Percentiles rank a stretch among this genome's conserved stretches.
phyloP scores from a whole-genome alignment of 495 filamentous ascomycete genomes.

The Glonium stellatum region DNA sequence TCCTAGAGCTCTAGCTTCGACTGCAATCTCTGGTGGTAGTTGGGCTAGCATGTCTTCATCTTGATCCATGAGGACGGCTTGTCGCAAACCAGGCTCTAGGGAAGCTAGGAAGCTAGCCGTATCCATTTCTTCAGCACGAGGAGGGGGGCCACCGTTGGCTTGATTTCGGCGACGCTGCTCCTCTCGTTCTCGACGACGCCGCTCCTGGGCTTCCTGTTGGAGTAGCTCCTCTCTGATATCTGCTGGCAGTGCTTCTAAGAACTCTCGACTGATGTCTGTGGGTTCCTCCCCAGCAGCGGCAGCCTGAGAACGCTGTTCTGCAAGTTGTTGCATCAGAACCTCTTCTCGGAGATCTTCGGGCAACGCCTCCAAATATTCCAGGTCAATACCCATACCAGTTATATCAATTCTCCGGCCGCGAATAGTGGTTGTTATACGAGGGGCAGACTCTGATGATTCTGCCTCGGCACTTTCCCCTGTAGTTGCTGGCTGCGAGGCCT shows the following conservation, averaged over 20 bases:
- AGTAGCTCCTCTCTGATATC: slow-evolving; percentile 87
- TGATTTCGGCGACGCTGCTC: slow-evolving; percentile 54
- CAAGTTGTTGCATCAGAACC: slow-evolving; percentile 81
- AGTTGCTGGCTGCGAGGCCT: slow-evolving; percentile 43
- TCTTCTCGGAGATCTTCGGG: slow-evolving; percentile 94
- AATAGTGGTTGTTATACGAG: slow-evolving; percentile 69
- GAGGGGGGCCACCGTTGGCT: slow-evolving; percentile 45
- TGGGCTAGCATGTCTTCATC: slow-evolving; percentile 80
- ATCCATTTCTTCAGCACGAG: slow-evolving; percentile 82
- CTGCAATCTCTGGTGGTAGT: slow-evolving; percentile 75
- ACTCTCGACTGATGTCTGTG: slow-evolving; percentile 84
- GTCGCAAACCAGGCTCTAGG: slow-evolving; percentile 74
- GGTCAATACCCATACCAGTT: slow-evolving; percentile 86
- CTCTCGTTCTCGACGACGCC: slow-evolving; percentile 82
- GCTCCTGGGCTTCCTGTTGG: slow-evolving; percentile 80
- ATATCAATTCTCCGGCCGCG: slow-evolving; percentile 82
- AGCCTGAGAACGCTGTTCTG: slow-evolving; percentile 72
- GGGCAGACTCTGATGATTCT: slow-evolving; percentile 46
- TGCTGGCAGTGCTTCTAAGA: slow-evolving; percentile 82
- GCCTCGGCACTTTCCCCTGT: slow-evolving; percentile 34
- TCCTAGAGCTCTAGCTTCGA: slow-evolving; percentile 71
- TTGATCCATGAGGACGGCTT: slow-evolving; percentile 82
- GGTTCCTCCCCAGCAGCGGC: slow-evolving; percentile 75
- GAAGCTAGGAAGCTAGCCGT: slow-evolving; percentile 86
- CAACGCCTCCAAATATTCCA: slow-evolving; percentile 85